Conservation (phyloP, 2,329 filamentous ascomycete genomes). For the Paecilomyces formosus region DNA sequence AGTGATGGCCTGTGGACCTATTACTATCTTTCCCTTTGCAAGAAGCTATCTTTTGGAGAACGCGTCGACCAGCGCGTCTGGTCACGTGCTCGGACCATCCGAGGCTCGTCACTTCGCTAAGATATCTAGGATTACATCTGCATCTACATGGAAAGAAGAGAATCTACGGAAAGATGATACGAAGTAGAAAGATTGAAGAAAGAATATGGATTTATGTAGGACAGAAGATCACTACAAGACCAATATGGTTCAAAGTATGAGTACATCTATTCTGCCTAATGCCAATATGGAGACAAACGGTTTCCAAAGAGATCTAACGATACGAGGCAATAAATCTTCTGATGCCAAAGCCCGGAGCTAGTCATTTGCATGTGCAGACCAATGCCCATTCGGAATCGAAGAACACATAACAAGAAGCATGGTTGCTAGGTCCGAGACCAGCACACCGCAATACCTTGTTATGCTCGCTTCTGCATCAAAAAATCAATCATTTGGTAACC, state of each 20-base stretch:
- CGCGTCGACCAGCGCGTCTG: neutral
- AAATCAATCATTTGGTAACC: neutral
- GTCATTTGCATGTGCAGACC: neutral
- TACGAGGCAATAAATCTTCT: constrained; percentile 5
- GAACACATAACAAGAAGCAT: neutral
- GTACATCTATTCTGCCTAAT: constrained; percentile 28
- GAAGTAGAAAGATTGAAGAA: neutral
- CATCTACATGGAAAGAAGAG: neutral
- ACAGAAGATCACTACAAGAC: neutral
- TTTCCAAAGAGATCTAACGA: constrained; percentile 1
- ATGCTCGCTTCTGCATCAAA: neutral
- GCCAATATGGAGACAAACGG: constrained; percentile 5
- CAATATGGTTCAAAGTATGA: constrained; percentile 15
- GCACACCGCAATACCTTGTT: neutral
- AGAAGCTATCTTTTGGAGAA: neutral
- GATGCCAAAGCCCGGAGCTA: neutral
- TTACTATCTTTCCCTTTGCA: neutral
- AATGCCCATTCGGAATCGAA: neutral
- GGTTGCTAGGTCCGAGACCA: neutral
- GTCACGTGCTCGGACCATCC: neutral
- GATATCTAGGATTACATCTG: no score
- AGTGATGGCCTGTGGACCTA: neutral
- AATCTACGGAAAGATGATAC: neutral
- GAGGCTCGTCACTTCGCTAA: no score
- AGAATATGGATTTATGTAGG: neutral